Evolutionary conservation across 371 early-diverging fungal species (phyloP).

Genomic region (Rhizopus delemar): DNA sequence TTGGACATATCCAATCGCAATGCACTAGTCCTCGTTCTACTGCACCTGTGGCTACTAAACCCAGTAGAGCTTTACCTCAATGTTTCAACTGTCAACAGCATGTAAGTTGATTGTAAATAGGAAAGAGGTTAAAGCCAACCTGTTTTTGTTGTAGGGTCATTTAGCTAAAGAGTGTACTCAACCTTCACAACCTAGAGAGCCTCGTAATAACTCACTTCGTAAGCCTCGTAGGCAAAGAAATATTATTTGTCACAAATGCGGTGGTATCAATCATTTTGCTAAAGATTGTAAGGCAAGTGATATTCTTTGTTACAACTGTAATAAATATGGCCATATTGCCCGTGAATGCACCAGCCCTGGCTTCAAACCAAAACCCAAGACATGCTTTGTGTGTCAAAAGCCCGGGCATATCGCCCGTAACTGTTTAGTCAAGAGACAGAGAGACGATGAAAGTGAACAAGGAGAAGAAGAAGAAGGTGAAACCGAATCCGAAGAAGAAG

Average conservation of each 20-base stretch:
- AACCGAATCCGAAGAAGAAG: conserved; percentile 12
- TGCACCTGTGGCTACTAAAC: conserved; percentile 3
- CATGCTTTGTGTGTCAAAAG: conserved; percentile 60
- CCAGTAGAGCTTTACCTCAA: conserved; percentile 9
- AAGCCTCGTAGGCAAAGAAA: conserved; percentile 27
- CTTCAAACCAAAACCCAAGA: conserved; percentile 20
- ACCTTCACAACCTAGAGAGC: conserved; percentile 27
- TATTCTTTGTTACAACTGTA: conserved; percentile 62
- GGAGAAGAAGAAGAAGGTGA: conserved; percentile 14
- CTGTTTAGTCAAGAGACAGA: conserved; percentile 40
- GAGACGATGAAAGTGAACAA: conserved; percentile 22
- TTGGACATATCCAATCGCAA: conserved; percentile 62
- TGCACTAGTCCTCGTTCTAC: conserved; percentile 43
- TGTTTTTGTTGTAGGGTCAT: conserved; percentile 52
- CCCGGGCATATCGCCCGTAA: conserved; percentile 62
- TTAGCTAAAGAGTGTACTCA: conserved; percentile 59
- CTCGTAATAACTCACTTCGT: not conserved
- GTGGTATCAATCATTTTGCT: conserved; percentile 61
- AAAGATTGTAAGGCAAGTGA: conserved; percentile 63
- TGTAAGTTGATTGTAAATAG: conserved; percentile 34
- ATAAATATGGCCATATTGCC: conserved; percentile 60
- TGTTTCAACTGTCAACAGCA: conserved; percentile 61
- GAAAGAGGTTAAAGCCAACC: not conserved
- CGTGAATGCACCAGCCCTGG: conserved; percentile 45
- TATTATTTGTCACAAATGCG: conserved; percentile 62